Base-by-base conservation (phyloP, 306 rosid genomes). In the Acacia crassicarpa region DNA sequence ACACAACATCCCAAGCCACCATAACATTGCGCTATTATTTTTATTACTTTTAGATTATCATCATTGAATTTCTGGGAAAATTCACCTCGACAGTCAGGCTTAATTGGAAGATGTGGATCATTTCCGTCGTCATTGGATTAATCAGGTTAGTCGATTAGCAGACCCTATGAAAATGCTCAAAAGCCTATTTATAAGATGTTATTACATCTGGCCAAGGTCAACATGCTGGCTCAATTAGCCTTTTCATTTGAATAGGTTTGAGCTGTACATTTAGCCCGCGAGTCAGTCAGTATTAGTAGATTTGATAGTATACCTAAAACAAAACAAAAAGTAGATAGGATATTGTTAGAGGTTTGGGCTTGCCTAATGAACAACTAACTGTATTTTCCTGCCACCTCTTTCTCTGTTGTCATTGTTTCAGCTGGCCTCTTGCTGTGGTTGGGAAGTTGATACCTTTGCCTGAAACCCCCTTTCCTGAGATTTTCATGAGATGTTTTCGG, bases 401-500 rank as follows among this genome's bases (percentile, higher is more conserved):
- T 56, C 9, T 58, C 41, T 38, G 41, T 38, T 1, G 2, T 51
- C 67, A 49, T 78, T 22, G 16, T 49, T 27, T 54, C 90, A 95
- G 99, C 80, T 95, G 98, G 99, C 98, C 99, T 76, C 98, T 95
- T 53, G 98, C 97, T 15, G 87, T 86, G 67, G 12, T 85, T 54
- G 99, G 96, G 79, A 95, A 95, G 77, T 61, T 88, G 79, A 84
- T 95, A 65, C 99, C 92, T 8, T 94, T 93, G 62, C 90, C 98
- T 19, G 65, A 61, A 66, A 76, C 87, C 65, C 90, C 91, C 8
- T 0, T 91, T 13, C 0, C 2, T 2, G 5, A 33, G 23, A 33
- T 6, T 66, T 66, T 66, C 2, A 33, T 2, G 2, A 66, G 45
- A 33, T 33, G 45, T 35, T 30, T 66, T 9, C 12, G 70, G 22